Conservation (phyloP, 225 moss, liverwort and hornwort species). For the Asterella californica region DNA sequence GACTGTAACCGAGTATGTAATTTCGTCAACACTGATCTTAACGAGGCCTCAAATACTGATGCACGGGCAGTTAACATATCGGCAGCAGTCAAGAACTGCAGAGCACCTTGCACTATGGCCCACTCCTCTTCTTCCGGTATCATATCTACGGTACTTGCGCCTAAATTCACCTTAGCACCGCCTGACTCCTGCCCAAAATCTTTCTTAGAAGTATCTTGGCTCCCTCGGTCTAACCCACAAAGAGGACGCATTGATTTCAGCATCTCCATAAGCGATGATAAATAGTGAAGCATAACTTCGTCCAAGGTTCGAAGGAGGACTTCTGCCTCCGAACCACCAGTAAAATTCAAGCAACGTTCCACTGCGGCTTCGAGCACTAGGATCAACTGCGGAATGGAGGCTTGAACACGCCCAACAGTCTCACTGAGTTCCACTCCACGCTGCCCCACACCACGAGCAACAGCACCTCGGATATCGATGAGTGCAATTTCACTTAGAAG, state of each 20-base stretch:
- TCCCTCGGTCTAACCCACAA: slow-evolving; percentile 72
- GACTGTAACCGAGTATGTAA: slow-evolving; percentile 62
- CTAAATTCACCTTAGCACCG: slow-evolving; percentile 35
- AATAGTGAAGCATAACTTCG: slow-evolving; percentile 86
- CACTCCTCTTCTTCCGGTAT: slow-evolving; percentile 98
- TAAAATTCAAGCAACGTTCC: slow-evolving; percentile 82
- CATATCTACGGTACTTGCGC: slow-evolving; percentile 44
- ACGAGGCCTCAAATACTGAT: slow-evolving; percentile 87
- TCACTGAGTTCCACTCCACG: slow-evolving; percentile 96
- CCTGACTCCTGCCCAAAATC: slow-evolving; percentile 48
- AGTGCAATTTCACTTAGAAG: slow-evolving; percentile 61
- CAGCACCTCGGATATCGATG: slow-evolving; percentile 77
- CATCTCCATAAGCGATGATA: slow-evolving; percentile 72
- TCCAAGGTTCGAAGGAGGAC: slow-evolving; percentile 76
- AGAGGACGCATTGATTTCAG: slow-evolving; percentile 84
- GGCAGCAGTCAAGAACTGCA: slow-evolving; percentile 86
- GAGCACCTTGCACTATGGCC: slow-evolving; percentile 94
- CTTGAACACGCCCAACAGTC: slow-evolving; percentile 92
- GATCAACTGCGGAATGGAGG: slow-evolving; percentile 74
- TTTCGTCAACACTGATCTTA: slow-evolving; percentile 72
- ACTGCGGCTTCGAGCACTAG: slow-evolving; percentile 83
- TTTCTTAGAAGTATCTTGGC: slow-evolving; percentile 52
- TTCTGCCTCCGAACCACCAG: slow-evolving; percentile 94
- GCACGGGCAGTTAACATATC: slow-evolving; percentile 78
- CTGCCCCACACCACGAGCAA: slow-evolving; percentile 82